Percentiles rank a stretch among this genome's conserved stretches.
These are phyloP conservation scores for Acmispon strigosus DNA, from an alignment of 306 rosid genomes.

Conservation along the genomic window DNA sequence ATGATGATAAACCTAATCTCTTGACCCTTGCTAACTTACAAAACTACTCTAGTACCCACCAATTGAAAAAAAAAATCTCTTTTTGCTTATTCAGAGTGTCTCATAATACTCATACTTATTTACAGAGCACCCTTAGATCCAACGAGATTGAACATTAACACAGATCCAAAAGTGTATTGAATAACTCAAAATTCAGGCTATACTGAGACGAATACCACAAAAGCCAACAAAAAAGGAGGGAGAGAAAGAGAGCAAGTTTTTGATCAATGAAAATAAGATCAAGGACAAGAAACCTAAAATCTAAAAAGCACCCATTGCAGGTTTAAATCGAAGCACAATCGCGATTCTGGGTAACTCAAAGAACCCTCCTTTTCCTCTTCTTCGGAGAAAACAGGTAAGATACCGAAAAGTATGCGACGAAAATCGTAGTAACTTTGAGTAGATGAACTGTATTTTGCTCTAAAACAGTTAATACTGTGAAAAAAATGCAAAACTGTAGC, in stretches of 20 bases:
- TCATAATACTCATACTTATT: slow-evolving; percentile 22
- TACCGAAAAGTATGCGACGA: background rate
- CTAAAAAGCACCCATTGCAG: slow-evolving; percentile 13
- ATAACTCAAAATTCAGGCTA: slow-evolving; percentile 15
- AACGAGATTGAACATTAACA: slow-evolving; percentile 17
- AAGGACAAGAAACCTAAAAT: slow-evolving; percentile 11
- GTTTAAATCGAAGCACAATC: slow-evolving; percentile 22
- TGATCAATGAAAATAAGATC: slow-evolving; percentile 21
- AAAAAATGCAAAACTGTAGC: slow-evolving; percentile 12
- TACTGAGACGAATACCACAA: background rate
- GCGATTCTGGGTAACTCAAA: slow-evolving; percentile 18
- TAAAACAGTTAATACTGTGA: slow-evolving; percentile 13
- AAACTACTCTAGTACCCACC: slow-evolving; percentile 25
- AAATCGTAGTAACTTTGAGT: slow-evolving; percentile 7
- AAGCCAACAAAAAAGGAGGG: background rate
- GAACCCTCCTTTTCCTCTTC: slow-evolving; percentile 17
- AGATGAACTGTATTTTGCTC: background rate
- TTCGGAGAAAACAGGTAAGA: background rate
- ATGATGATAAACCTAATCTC: slow-evolving; percentile 48
- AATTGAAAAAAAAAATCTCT: background rate
- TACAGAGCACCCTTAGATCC: slow-evolving; percentile 55
- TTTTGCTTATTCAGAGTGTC: slow-evolving; percentile 3
- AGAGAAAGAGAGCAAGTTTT: background rate
- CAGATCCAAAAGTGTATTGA: slow-evolving; percentile 31
- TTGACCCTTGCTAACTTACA: slow-evolving; percentile 22